Evolutionary conservation across 768 basidiomycete genomes (phyloP).

Genomic region (Mycena pura): DNA sequence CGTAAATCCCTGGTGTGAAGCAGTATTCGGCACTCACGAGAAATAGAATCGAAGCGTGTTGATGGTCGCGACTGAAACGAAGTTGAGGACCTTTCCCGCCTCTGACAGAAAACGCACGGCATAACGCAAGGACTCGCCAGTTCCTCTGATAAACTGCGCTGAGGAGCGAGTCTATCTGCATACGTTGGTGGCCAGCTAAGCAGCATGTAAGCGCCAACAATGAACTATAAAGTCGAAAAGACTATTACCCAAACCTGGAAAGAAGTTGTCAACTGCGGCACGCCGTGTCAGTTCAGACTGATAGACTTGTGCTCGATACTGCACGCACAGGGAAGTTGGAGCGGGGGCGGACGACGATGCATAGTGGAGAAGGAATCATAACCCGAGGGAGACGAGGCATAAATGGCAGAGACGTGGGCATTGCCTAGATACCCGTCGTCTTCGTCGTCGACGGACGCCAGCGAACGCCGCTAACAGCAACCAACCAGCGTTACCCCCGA

Average conservation of each 20-base stretch:
- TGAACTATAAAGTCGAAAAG: neutral
- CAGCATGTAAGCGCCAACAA: neutral
- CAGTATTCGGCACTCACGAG: neutral
- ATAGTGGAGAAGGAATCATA: constrained; percentile 40
- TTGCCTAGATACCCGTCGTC: constrained; percentile 6
- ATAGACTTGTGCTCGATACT: neutral
- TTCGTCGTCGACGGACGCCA: too few relatives aligned
- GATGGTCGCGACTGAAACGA: neutral
- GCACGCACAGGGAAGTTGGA: constrained; percentile 48
- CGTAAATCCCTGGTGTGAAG: neutral
- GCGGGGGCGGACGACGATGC: constrained; percentile 50
- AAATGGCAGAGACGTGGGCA: neutral
- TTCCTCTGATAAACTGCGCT: neutral
- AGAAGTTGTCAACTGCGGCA: constrained; percentile 43
- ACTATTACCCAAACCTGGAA: constrained; percentile 7
- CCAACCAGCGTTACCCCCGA: too few relatives aligned
- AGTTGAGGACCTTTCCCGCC: neutral
- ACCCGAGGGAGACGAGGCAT: constrained; percentile 44
- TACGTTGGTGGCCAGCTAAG: neutral
- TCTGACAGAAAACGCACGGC: neutral
- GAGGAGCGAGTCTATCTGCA: constrained; percentile 1
- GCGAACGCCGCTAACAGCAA: neutral
- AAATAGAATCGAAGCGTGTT: constrained; percentile 1
- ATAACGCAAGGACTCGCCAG: constrained; percentile 8
- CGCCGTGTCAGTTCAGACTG: neutral